Evolutionary conservation across 306 rosid genomes (phyloP).

Genomic region (Oemleria cerasiformis): DNA sequence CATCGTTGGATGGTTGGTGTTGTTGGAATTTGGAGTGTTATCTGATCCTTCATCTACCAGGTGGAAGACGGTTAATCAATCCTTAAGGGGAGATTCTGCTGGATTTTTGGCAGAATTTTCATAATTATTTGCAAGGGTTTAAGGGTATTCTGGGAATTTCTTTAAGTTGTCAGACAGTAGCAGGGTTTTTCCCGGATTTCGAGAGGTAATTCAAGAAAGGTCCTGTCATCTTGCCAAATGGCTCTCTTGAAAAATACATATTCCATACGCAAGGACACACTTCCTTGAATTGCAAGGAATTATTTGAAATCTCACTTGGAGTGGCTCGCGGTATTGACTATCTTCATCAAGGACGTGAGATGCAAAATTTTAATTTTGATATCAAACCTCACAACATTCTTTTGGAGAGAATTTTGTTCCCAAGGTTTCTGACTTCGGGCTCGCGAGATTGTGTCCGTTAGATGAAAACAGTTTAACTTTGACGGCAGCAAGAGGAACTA

Average conservation of each 20-base stretch:
- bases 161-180: too few relatives aligned
- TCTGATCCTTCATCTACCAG: too few relatives aligned
- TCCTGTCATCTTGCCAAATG: constrained; percentile 4
- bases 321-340: constrained; percentile 6
- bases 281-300: background rate
- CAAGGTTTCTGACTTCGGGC: constrained; percentile 9
- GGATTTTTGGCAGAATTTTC: too few relatives aligned
- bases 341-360: constrained; percentile 5
- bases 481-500: constrained; percentile 1
- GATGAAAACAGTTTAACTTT: background rate
- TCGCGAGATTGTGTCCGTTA: background rate
- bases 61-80: too few relatives aligned
- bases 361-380: constrained; percentile 15
- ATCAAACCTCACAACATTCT: constrained; percentile 23
- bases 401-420: constrained; percentile 1
- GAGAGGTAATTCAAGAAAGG: too few relatives aligned
- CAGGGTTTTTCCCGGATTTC: too few relatives aligned
- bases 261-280: background rate
- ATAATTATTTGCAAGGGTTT: too few relatives aligned
- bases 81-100: too few relatives aligned
- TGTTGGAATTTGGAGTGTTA: too few relatives aligned
- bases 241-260: constrained; percentile 11
- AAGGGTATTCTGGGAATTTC: too few relatives aligned
- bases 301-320: constrained; percentile 6
- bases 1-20: too few relatives aligned